Evolutionary conservation across 2,329 filamentous ascomycete species (phyloP).

Genomic region (Colletotrichum scovillei): DNA sequence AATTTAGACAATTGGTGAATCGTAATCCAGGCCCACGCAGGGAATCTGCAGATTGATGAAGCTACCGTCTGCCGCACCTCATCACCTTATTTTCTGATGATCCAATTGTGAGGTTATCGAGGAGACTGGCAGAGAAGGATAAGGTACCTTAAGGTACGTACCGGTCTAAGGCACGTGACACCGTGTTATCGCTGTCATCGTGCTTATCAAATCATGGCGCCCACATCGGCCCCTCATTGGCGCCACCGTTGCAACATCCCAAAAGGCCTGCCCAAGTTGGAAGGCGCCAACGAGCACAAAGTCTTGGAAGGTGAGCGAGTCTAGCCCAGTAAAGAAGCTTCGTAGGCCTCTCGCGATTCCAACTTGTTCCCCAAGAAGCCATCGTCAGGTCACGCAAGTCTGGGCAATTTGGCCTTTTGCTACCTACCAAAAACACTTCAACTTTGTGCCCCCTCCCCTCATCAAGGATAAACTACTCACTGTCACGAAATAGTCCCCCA

Average conservation of each 20-base stretch:
- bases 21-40: background rate
- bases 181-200: background rate
- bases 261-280: conserved; percentile 31
- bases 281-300: conserved; percentile 31
- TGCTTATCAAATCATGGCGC: conserved; percentile 8
- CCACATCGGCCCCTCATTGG: conserved; percentile 18
- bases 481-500: too few relatives aligned
- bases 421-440: background rate
- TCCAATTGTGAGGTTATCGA: too few relatives aligned
- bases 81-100: background rate
- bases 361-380: conserved; percentile 2
- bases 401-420: background rate
- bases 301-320: conserved; percentile 26
- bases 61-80: background rate
- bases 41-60: background rate
- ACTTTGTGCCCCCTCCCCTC: background rate
- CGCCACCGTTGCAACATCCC: conserved; percentile 27
- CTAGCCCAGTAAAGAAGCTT: conserved; percentile 5
- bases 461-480: too few relatives aligned
- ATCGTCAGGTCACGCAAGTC: conserved; percentile 4
- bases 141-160: too few relatives aligned
- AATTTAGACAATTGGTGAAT: background rate
- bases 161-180: conserved; percentile 7
- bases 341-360: background rate
- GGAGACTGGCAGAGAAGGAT: too few relatives aligned